Evolutionary conservation across 495 filamentous ascomycete genomes (phyloP), one percentile per base, ranked within the genome.

Genomic region (Lentithecium fluviatile): DNA sequence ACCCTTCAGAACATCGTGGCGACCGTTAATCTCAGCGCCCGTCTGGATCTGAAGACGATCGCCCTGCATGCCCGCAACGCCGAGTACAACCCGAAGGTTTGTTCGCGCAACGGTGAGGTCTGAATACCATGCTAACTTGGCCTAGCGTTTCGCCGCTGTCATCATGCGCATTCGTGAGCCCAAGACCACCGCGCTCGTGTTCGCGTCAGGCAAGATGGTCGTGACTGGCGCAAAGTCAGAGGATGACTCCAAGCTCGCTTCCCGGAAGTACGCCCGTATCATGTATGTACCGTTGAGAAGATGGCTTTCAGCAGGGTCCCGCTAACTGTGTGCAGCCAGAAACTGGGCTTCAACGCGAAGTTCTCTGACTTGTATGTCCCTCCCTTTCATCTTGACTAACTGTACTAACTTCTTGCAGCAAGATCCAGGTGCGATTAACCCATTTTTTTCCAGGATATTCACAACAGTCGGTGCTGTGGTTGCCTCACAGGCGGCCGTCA

Each of bases 1-100:
- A 96, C 93, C 58, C 84, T 97, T 83, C 94, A 97, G 93, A 98
- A 98, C 84, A 97, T 98, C 80, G 94, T 98, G 78, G 92, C 94
- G 58, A 98, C 94, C 66, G 94, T 98, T 82, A 97, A 97, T 76
- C 85, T 98, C 72, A 91, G 95, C 81, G 97, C 94, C 76, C 90
- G 94, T 62, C 80, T 98, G 78, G 94, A 98, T 74, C 82, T 98
- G 62, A 98, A 98, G 88, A 98, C 94, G 73, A 98, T 98, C 73
- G 94, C 94, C 60, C 82, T 98, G 68, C 94, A 98, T 77, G 94
- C 94, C 66, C 88, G 94, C 76, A 98, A 98, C 76, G 94, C 95
- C 62, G 95, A 97, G 79, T 97, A 96, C 85, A 96, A 96, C 68
- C 90, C 87, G 64, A 93, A 94, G 88, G 90, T 94, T n/a, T n/a